Percentiles rank a stretch among this genome's conserved stretches.
Conservation (phyloP, 257 asterid species). For the Thymus mandschuricus region DNA sequence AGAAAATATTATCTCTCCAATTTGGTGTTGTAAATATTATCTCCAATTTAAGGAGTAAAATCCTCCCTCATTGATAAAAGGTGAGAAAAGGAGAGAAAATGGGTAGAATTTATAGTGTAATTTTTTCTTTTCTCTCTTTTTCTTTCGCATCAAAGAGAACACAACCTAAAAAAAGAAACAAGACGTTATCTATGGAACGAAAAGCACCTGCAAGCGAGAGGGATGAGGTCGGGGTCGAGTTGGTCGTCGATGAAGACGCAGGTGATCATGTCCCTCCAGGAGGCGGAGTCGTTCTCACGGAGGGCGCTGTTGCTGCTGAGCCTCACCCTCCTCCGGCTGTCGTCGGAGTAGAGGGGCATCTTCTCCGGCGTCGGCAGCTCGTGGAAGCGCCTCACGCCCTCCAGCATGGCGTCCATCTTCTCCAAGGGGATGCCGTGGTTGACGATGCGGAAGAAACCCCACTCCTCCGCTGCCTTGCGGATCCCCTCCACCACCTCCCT, state of each 20-base stretch:
- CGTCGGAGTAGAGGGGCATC: constrained; percentile 23
- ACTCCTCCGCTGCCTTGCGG: constrained; percentile 30
- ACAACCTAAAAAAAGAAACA: too few species aligned
- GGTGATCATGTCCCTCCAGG: constrained; percentile 44
- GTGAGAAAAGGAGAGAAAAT: too few species aligned
- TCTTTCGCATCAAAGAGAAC: too few species aligned
- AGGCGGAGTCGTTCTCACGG: constrained; percentile 28
- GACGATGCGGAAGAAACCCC: constrained; percentile 47
- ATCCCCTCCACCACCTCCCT: constrained; percentile 36
- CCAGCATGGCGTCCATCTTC: constrained; percentile 42
- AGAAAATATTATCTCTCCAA: too few species aligned
- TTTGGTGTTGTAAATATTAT: too few species aligned
- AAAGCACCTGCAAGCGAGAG: constrained; percentile 11
- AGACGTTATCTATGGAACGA: too few species aligned
- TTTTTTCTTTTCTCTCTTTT: too few species aligned
- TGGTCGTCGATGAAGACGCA: too few species aligned
- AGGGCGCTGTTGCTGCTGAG: constrained; percentile 29
- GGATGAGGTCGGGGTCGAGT: too few species aligned
- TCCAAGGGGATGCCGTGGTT: constrained; percentile 37
- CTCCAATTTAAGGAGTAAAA: too few species aligned
- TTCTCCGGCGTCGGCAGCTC: constrained; percentile 37
- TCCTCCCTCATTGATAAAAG: too few species aligned
- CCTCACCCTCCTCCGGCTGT: constrained; percentile 22
- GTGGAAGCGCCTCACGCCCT: constrained; percentile 36
- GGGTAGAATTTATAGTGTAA: too few species aligned